A percentile compares a stretch with the other conserved stretches of the same genome.
These are phyloP conservation scores for Alternaria solani DNA, from an alignment of 2,329 filamentous ascomycete species.

Conservation along the genomic window DNA sequence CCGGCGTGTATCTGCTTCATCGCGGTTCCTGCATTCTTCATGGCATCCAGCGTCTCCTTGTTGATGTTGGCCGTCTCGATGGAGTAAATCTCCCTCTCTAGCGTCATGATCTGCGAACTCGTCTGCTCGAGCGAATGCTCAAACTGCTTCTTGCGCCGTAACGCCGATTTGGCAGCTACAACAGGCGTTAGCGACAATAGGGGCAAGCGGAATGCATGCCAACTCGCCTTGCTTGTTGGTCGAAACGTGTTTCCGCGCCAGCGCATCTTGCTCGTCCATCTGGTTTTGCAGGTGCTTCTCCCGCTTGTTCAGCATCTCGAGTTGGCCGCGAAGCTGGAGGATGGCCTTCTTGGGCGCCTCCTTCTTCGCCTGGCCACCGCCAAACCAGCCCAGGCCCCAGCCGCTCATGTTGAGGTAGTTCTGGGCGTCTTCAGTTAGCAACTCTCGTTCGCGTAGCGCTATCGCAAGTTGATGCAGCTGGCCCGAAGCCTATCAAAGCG, in stretches of 20 bases:
- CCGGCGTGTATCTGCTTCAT: constrained; percentile 94
- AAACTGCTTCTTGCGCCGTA: constrained; percentile 93
- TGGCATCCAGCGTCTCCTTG: constrained; percentile 90
- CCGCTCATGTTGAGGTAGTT: constrained; percentile 45
- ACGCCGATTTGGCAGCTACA: constrained; percentile 85
- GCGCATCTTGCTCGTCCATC: constrained; percentile 89
- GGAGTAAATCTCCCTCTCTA: constrained; percentile 94
- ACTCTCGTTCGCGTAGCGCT: not conserved
- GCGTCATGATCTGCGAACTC: constrained; percentile 83
- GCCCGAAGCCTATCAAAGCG: constrained; percentile 22
- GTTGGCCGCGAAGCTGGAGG: constrained; percentile 81
- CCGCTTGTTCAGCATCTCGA: constrained; percentile 97
- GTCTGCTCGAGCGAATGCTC: constrained; percentile 94
- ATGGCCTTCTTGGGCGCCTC: constrained; percentile 98
- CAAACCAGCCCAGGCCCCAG: constrained; percentile 78
- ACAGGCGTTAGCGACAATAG: constrained; percentile 8
- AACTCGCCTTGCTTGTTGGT: constrained; percentile 88
- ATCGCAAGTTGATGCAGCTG: constrained; percentile 3
- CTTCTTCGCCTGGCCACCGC: constrained; percentile 84
- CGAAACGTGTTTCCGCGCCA: constrained; percentile 87
- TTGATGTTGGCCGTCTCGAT: constrained; percentile 99
- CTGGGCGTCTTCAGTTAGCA: constrained; percentile 9
- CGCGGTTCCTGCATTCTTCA: constrained; percentile 87
- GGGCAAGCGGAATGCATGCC: constrained; percentile 40
- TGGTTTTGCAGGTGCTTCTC: constrained; percentile 90